Evolutionary conservation across 1,284 basidiomycete genomes (phyloP).

Genomic region (Chalciporus piperatoides): DNA sequence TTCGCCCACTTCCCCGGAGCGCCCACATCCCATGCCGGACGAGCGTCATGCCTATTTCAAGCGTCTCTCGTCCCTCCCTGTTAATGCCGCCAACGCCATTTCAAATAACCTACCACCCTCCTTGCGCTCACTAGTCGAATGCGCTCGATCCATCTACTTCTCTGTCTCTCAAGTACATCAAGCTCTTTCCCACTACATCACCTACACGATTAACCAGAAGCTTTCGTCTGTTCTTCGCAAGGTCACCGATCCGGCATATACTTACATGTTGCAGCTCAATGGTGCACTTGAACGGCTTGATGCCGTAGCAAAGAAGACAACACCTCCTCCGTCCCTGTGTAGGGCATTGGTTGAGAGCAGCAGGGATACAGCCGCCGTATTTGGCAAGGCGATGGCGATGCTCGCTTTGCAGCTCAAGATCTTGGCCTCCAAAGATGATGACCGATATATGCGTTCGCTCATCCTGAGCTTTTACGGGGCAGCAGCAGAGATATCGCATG

Average conservation of each 20-base stretch:
- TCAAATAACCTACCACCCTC: constrained; percentile 71
- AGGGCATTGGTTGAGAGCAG: constrained; percentile 81
- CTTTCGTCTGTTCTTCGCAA: constrained; percentile 78
- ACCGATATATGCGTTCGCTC: constrained; percentile 85
- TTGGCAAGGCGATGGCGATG: constrained; percentile 84
- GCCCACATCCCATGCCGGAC: constrained; percentile 57
- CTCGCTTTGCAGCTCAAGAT: constrained; percentile 80
- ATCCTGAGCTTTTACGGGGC: constrained; percentile 88
- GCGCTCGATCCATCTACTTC: constrained; percentile 89
- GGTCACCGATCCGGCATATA: constrained; percentile 81
- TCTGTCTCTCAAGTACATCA: constrained; percentile 91
- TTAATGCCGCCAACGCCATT: constrained; percentile 47
- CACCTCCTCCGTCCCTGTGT: constrained; percentile 73
- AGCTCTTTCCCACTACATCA: constrained; percentile 85
- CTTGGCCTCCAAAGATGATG: constrained; percentile 73
- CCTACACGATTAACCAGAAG: constrained; percentile 85
- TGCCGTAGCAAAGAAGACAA: constrained; percentile 65
- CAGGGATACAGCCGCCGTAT: constrained; percentile 81
- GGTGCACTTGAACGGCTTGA: constrained; percentile 92
- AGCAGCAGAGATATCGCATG: constrained; percentile 81
- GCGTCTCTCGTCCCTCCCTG: constrained; percentile 75
- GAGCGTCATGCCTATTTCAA: constrained; percentile 95
- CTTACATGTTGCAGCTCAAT: constrained; percentile 83
- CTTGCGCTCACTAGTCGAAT: constrained; percentile 78
- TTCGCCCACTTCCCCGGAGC: constrained; percentile 41